Conservation (phyloP, 1,284 basidiomycete genomes). For the Puccinia triticina region DNA sequence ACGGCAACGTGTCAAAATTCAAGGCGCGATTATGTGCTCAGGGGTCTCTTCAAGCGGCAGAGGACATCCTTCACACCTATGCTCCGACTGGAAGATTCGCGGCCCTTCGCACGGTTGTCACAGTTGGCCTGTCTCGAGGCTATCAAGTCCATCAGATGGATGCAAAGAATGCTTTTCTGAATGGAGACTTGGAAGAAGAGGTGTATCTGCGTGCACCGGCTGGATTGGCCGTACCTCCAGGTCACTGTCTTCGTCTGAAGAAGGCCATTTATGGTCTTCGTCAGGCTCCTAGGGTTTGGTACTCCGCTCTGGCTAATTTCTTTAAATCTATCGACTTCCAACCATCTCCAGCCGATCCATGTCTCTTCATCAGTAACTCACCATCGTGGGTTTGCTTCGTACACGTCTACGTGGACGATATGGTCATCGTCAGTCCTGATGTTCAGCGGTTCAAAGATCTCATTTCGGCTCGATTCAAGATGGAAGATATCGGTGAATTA, state of each 20-base stretch:
- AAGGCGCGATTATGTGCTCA: slow-evolving; percentile 13
- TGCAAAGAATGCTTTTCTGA: background rate
- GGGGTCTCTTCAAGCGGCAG: background rate
- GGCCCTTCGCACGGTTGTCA: background rate
- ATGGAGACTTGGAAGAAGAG: background rate
- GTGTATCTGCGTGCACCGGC: background rate
- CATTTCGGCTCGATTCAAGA: background rate
- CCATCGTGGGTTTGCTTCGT: background rate
- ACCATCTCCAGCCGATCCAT: background rate
- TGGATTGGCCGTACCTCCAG: background rate
- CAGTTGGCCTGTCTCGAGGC: background rate
- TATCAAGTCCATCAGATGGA: too few species aligned
- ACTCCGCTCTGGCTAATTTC: background rate
- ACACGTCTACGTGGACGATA: background rate
- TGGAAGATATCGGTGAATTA: slow-evolving; percentile 11
- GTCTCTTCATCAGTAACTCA: background rate
- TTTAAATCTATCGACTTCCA: background rate
- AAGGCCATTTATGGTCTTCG: background rate
- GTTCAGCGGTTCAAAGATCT: slow-evolving; percentile 12
- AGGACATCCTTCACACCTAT: background rate
- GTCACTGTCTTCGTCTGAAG: background rate
- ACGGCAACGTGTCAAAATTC: background rate
- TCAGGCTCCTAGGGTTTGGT: background rate
- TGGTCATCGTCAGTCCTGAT: background rate
- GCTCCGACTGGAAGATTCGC: background rate